phyloP scores from a whole-genome alignment of 177 flowering plant genomes.

The Vitis hybrid region DNA sequence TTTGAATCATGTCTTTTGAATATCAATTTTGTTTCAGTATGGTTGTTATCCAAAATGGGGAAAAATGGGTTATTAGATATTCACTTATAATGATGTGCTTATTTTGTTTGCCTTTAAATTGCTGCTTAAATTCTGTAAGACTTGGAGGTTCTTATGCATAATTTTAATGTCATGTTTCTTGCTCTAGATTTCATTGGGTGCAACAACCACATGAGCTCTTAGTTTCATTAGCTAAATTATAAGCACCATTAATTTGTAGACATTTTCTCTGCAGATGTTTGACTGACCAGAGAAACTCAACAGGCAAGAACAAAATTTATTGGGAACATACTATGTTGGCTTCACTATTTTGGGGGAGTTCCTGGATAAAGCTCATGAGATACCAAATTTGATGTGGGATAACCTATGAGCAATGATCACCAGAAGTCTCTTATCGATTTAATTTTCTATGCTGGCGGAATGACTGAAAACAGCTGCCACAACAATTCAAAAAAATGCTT shows the following conservation, averaged over 20 bases:
- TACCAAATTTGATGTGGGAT: background rate
- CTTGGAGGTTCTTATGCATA: no score
- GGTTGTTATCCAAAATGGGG: no score
- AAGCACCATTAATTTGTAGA: constrained; percentile 6
- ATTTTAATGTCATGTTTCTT: background rate
- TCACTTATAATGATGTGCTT: no score
- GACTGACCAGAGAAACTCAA: constrained; percentile 10
- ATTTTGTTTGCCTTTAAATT: no score
- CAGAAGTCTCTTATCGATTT: background rate
- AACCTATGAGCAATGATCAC: background rate
- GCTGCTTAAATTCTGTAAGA: no score
- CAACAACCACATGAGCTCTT: background rate
- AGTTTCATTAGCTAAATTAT: background rate
- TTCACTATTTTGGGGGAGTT: constrained; percentile 10
- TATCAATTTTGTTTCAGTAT: no score
- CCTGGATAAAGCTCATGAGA: constrained; percentile 4
- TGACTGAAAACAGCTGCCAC: background rate
- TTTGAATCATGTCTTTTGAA: no score
- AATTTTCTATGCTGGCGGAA: background rate
- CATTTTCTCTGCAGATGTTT: constrained; percentile 30
- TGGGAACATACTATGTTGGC: background rate
- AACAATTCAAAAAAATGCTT: background rate
- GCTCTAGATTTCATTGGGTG: background rate
- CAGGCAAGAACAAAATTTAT: background rate
- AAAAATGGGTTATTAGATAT: no score